These are phyloP conservation scores for Grosmannia penicillata DNA, from an alignment of 2,329 filamentous ascomycete genomes.

Conservation along the genomic window DNA sequence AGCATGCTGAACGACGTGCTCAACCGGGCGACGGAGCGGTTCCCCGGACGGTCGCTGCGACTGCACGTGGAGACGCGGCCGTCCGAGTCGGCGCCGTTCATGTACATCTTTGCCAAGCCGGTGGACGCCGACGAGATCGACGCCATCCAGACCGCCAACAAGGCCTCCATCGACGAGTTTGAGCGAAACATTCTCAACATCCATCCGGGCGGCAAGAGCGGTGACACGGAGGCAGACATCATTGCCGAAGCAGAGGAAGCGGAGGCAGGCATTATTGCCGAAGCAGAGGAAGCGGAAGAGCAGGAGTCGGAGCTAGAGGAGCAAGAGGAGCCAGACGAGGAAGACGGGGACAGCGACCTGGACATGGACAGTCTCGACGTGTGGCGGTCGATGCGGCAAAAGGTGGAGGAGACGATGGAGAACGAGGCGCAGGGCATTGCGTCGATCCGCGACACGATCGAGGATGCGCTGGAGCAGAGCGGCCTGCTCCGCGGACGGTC, in stretches of 20 bases:
- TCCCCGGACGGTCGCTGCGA: constrained; percentile 61
- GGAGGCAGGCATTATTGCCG: no score
- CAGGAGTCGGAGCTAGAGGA: constrained; percentile 12
- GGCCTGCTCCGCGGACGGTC: constrained; percentile 32
- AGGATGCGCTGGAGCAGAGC: constrained; percentile 38
- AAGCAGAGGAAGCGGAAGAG: constrained; percentile 11
- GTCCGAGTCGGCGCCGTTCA: constrained; percentile 39
- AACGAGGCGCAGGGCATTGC: constrained; percentile 38
- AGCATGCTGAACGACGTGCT: constrained; percentile 65
- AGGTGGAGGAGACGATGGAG: constrained; percentile 41
- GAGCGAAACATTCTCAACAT: constrained; percentile 47
- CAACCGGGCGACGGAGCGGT: constrained; percentile 58
- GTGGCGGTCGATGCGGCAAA: constrained; percentile 39
- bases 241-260: no score
- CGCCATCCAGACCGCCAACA: constrained; percentile 54
- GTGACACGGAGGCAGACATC: no score
- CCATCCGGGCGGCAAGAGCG: no score
- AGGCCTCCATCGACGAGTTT: constrained; percentile 51
- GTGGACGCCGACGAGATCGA: constrained; percentile 59
- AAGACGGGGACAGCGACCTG: constrained; percentile 9
- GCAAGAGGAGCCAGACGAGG: constrained; percentile 13
- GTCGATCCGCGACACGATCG: constrained; percentile 37
- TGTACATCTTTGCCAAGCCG: constrained; percentile 86
- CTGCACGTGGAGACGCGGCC: constrained; percentile 68
- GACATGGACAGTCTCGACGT: constrained; percentile 17